Percentiles rank a stretch among this genome's conserved stretches.
These are phyloP conservation scores for Aegilops longissima DNA, from an alignment of 176 grass and related monocot genomes.

Conservation along the genomic window DNA sequence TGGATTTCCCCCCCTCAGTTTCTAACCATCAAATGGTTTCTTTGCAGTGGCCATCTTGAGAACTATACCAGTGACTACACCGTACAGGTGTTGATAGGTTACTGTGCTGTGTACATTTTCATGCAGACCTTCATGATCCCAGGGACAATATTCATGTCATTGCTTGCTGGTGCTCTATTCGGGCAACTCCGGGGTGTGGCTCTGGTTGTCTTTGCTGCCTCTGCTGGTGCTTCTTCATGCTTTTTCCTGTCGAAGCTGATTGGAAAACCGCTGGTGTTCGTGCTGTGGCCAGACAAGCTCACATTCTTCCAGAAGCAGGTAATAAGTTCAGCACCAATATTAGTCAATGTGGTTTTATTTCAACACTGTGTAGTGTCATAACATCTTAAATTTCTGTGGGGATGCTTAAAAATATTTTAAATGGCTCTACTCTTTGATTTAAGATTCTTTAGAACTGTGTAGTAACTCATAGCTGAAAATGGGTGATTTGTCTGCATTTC, in stretches of 20 bases:
- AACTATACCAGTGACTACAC: constrained; percentile 97
- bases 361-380: not conserved
- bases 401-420: constrained; percentile 3
- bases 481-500: constrained; percentile 27
- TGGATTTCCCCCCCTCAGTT: not conserved
- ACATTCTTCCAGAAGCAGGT: constrained; percentile 94
- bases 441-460: not conserved
- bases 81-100: constrained; percentile 87
- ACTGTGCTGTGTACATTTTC: constrained; percentile 92
- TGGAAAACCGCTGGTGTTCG: constrained; percentile 82
- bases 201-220: constrained; percentile 94
- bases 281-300: constrained; percentile 93
- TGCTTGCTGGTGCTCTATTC: constrained; percentile 92
- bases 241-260: constrained; percentile 94
- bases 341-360: not conserved
- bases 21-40: constrained; percentile 27
- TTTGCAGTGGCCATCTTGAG: constrained; percentile 89
- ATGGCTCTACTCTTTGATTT: constrained; percentile 13
- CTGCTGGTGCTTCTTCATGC: constrained; percentile 93
- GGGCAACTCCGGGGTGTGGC: constrained; percentile 73
- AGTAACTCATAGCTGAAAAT: constrained; percentile 18
- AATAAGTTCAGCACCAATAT: constrained; percentile 30
- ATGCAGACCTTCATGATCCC: constrained; percentile 99
- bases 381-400: not conserved
- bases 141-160: constrained; percentile 97